Conservation (phyloP, 2,329 filamentous ascomycete species). For the Dactylonectria macrodidyma region DNA sequence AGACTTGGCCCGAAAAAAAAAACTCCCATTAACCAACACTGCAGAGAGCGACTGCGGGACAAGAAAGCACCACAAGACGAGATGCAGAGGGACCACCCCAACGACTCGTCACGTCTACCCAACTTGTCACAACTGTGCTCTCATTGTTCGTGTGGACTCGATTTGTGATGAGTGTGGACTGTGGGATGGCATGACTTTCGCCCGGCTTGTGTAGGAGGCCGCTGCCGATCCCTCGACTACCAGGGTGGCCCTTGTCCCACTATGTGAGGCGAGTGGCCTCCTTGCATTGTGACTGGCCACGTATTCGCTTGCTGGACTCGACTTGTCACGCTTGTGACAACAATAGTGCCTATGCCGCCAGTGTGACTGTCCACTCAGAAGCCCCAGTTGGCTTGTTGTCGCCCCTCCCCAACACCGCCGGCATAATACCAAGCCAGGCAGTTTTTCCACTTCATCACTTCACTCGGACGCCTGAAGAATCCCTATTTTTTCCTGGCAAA, state of each 20-base stretch:
- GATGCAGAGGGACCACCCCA: too few relatives aligned
- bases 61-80: too few relatives aligned
- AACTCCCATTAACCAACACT: background rate
- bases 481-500: background rate
- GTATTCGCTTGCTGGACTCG: background rate
- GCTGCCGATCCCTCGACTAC: background rate
- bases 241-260: background rate
- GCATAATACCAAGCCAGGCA: background rate
- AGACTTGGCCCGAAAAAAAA: background rate
- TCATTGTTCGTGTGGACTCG: too few relatives aligned
- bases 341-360: background rate
- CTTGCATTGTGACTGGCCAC: background rate
- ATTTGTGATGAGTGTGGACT: constrained; percentile 16
- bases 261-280: background rate
- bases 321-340: background rate
- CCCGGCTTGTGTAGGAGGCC: background rate
- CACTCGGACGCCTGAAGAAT: background rate
- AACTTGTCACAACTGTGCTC: constrained; percentile 7
- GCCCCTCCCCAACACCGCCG: background rate
- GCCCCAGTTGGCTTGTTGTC: background rate
- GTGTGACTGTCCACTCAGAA: background rate
- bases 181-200: background rate
- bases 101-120: too few relatives aligned
- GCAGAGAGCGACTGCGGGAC: background rate
- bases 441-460: background rate